These are phyloP conservation scores for Sporothrix mexicana DNA, from an alignment of 2,329 filamentous ascomycete species.

Conservation along the genomic window DNA sequence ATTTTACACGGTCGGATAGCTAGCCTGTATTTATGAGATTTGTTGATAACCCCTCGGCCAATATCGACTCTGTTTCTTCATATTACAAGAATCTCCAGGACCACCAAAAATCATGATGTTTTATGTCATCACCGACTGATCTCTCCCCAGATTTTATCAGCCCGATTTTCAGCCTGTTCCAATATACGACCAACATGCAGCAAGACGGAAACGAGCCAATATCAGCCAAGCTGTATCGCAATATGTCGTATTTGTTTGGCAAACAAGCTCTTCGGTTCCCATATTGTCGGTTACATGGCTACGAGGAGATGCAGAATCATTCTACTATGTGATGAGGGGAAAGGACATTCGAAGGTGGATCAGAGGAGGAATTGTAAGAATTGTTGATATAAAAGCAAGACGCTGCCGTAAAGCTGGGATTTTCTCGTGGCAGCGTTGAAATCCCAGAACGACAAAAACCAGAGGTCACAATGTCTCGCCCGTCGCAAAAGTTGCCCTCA, in stretches of 20 bases:
- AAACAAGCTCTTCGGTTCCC: not conserved
- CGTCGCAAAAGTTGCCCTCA: not conserved
- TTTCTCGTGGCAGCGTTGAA: no score
- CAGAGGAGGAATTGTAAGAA: no score
- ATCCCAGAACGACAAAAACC: not conserved
- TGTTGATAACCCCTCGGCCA: not conserved
- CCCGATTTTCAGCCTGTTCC: slow-evolving; percentile 4
- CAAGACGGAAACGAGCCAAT: not conserved
- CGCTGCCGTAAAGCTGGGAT: no score
- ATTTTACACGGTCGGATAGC: not conserved
- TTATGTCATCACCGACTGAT: not conserved
- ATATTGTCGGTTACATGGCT: not conserved
- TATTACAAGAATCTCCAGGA: no score
- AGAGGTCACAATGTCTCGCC: not conserved
- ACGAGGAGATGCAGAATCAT: not conserved
- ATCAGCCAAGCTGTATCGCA: not conserved
- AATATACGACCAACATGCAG: slow-evolving; percentile 15
- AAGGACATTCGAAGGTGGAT: no score
- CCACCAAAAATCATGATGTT: not conserved
- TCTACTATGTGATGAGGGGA: not conserved
- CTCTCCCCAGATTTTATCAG: not conserved
- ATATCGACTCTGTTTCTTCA: no score
- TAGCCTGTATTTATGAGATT: no score
- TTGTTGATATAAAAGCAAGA: no score
- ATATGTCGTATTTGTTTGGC: not conserved